Evolutionary conservation across 192 early-diverging fungal species (phyloP), one percentile per base, ranked within the genome.

Genomic region (Dispira parvispora): DNA sequence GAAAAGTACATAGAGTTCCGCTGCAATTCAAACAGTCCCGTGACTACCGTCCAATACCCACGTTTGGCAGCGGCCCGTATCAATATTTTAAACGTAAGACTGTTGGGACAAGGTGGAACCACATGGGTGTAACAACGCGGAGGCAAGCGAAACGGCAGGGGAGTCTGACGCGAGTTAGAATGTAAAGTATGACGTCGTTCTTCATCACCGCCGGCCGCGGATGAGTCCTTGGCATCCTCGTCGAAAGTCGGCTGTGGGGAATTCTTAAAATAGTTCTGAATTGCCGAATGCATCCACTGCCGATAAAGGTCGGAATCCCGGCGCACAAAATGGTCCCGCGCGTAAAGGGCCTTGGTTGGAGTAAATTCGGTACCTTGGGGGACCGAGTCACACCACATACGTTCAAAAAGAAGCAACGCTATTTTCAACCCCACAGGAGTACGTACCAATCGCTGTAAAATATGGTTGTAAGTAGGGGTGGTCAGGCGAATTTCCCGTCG

Each of bases 301-400:
- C 21, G 53, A 13, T 28, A 14, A 13, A 55, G 18, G 53, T 14
- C 53, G 23, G 53, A 12, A 28, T 14, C 11, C 53, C 11, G 1
- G 18, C 53, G 53, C 1, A 21, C 16, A 21, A 55, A 55, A 13
- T 12, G 12, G 53, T 55, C 53, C 1, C 53, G 23, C 3, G 53
- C 13, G 12, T 55, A 26, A 21, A 13, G 53, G 25, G 28, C 12
- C 21, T 14, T 14, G 13, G 13, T 55, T 3, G 53, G 18, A 26
- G 18, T 14, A 25, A 55, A 55, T 2, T 21, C 25, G 20, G 53
- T 55, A 55, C 53, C 53, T 9, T 13, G 13, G 53, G 53, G 20
- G 25, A 55, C 53, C 53, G 53, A 55, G 53, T 55, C 53, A 13
- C 14, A 4, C 53, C 53, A 55, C 53, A 55, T 55, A 14, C 53